Evolutionary conservation across 495 filamentous ascomycete genomes (phyloP).

Genomic region (Neurospora sp.): DNA sequence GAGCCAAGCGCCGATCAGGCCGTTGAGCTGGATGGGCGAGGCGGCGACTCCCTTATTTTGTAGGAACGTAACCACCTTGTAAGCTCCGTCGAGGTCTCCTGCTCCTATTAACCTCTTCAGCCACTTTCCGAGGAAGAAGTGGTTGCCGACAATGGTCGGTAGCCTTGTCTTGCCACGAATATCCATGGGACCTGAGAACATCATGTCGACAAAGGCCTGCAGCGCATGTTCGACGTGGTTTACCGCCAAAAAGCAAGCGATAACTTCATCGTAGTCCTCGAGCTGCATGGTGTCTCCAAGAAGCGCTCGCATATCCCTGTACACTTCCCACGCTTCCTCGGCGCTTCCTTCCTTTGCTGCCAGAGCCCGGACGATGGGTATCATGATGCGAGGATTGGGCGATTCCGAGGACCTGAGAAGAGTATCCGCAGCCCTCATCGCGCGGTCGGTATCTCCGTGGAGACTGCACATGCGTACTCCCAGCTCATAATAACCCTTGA

Average conservation of each 20-base stretch:
- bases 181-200: constrained; percentile 50
- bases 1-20: constrained; percentile 64
- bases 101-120: constrained; percentile 68
- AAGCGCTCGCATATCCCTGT: constrained; percentile 49
- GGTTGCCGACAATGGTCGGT: constrained; percentile 56
- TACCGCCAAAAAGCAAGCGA: constrained; percentile 50
- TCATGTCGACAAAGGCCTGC: constrained; percentile 75
- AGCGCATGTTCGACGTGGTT: constrained; percentile 53
- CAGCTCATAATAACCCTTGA: constrained; percentile 53
- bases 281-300: constrained; percentile 55
- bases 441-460: constrained; percentile 49
- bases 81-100: constrained; percentile 58
- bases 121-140: constrained; percentile 76
- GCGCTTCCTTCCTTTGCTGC: constrained; percentile 19
- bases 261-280: constrained; percentile 64
- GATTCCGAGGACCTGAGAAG: constrained; percentile 43
- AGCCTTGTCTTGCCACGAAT: constrained; percentile 34
- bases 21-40: constrained; percentile 63
- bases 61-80: constrained; percentile 57
- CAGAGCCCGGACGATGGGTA: constrained; percentile 53
- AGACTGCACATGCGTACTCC: constrained; percentile 58
- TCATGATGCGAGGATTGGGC: constrained; percentile 46
- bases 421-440: constrained; percentile 50
- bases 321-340: constrained; percentile 56
- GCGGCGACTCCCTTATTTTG: constrained; percentile 53